phyloP scores from a whole-genome alignment of 129 eudicot species.

The sunflower (Helianthus annuus) region HanXRQr2.0-SUNRISE NC_035444.2:86701417-86701916 shows the following conservation, averaged over 20 bases:
- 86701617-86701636: constrained; percentile 35
- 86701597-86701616: constrained; percentile 40
- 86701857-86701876: neutral
- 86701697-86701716: constrained; percentile 43
- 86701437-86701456: constrained; percentile 31
- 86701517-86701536: constrained; percentile 27
- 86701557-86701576: constrained; percentile 33
- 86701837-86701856: neutral
- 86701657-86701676: constrained; percentile 37
- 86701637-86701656: constrained; percentile 31
- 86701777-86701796: constrained; percentile 26
- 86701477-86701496: constrained; percentile 37
- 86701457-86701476: constrained; percentile 25
- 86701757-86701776: constrained; percentile 37
- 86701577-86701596: constrained; percentile 43
- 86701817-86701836: neutral
- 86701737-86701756: constrained; percentile 1
- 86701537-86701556: constrained; percentile 21
- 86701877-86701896: neutral
- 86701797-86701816: constrained; percentile 3
- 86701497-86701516: constrained; percentile 25
- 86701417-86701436: constrained; percentile 30
- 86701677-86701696: constrained; percentile 39
- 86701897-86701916: too few species aligned
- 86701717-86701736: constrained; percentile 39